Percentiles rank a stretch among this genome's conserved stretches.
phyloP scores from a whole-genome alignment of 2,329 filamentous ascomycete genomes.

The Incumbomyces delicatus region DNA sequence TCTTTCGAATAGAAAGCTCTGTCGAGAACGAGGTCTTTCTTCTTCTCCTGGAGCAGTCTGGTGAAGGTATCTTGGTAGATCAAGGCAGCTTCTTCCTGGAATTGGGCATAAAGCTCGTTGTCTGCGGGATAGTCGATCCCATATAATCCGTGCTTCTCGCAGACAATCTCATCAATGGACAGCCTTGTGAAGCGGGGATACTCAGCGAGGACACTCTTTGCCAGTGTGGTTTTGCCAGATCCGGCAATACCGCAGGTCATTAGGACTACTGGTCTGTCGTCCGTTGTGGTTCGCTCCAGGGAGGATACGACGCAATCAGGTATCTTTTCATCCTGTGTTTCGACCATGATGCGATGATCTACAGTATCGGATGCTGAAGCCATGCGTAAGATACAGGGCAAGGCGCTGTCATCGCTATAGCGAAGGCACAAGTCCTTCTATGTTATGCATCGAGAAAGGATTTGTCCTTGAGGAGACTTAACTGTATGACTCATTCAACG shows the following conservation, averaged over 20 bases:
- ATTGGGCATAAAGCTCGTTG: neutral
- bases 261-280: constrained; percentile 6
- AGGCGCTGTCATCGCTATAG: no score
- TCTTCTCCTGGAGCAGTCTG: neutral
- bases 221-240: constrained; percentile 8
- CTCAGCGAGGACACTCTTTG: neutral
- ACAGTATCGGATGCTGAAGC: no score
- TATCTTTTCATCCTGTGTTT: neutral
- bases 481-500: no score
- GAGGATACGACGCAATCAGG: neutral
- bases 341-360: neutral
- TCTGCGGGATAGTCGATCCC: constrained; percentile 4
- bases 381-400: no score
- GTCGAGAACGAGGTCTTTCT: constrained; percentile 8
- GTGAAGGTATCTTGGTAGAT: constrained; percentile 1
- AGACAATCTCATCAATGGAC: constrained; percentile 7
- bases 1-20: constrained; percentile 8
- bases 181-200: constrained; percentile 4
- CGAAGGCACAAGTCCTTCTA: no score
- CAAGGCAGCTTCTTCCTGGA: constrained; percentile 3
- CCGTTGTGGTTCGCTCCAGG: neutral
- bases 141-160: constrained; percentile 6
- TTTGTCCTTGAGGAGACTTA: no score
- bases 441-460: no score
- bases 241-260: constrained; percentile 9